Conservation (phyloP, 2,329 filamentous ascomycete species). For the Alternaria brassicicola region DNA sequence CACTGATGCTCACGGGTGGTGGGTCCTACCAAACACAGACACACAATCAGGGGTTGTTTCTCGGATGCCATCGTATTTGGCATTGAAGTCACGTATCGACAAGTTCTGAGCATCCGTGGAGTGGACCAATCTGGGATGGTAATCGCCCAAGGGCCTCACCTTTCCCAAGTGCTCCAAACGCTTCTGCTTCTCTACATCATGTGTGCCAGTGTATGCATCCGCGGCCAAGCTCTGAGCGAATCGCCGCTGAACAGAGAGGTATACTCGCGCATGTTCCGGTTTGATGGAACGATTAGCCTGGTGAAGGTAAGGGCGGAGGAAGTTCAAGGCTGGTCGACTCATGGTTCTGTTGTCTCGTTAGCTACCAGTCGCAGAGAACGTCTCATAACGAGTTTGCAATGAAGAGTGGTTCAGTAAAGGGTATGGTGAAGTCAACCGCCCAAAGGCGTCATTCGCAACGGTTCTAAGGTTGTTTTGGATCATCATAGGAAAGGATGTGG, state of each 20-base stretch:
- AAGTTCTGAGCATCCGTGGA: constrained; percentile 23
- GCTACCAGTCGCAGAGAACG: constrained; percentile 30
- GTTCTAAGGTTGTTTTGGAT: constrained; percentile 59
- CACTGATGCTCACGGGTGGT: not conserved
- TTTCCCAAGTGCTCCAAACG: constrained; percentile 62
- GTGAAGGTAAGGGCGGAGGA: constrained; percentile 63
- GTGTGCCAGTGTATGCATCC: constrained; percentile 37
- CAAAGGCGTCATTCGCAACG: constrained; percentile 69
- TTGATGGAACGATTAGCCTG: constrained; percentile 48
- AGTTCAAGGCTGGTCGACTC: constrained; percentile 56
- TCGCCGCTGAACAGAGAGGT: constrained; percentile 51
- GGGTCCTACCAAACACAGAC: constrained; percentile 44
- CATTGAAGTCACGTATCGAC: constrained; percentile 38
- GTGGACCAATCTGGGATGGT: constrained; percentile 60
- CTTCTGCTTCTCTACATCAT: constrained; percentile 57
- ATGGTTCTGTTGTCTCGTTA: constrained; percentile 51
- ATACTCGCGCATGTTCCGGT: constrained; percentile 58
- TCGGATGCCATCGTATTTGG: constrained; percentile 36
- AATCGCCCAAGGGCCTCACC: constrained; percentile 56
- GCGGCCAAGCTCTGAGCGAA: constrained; percentile 27
- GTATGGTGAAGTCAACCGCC: constrained; percentile 58
- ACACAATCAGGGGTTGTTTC: constrained; percentile 38
- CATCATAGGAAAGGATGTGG: constrained; percentile 32
- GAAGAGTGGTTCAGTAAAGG: constrained; percentile 43
- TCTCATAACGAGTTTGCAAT: not conserved